phyloP scores from a whole-genome alignment of 2,329 filamentous ascomycete genomes.

The Macroventuria anomochaeta region DNA sequence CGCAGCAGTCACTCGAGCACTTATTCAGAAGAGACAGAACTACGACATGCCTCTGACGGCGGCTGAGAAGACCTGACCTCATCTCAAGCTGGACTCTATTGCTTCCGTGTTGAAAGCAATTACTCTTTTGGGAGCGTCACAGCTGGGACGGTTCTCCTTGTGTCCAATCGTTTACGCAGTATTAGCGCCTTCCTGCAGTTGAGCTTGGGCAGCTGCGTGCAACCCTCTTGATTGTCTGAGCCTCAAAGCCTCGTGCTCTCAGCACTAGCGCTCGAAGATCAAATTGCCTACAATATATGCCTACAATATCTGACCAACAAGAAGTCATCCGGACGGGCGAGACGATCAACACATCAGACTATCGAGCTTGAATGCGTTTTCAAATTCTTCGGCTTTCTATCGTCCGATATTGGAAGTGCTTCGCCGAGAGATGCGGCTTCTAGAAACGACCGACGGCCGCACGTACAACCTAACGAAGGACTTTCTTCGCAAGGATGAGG shows the following conservation, averaged over 20 bases:
- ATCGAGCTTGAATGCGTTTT: no score
- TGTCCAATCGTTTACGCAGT: slow-evolving; percentile 6
- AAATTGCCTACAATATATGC: not conserved
- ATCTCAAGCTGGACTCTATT: not conserved
- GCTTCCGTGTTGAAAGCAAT: not conserved
- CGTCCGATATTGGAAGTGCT: not conserved
- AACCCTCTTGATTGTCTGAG: not conserved
- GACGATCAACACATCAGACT: no score
- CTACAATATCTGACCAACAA: no score
- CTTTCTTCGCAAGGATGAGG: not conserved
- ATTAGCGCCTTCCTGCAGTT: slow-evolving; percentile 6
- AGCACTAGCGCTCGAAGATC: not conserved
- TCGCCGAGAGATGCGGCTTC: slow-evolving; percentile 15
- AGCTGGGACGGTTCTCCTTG: not conserved
- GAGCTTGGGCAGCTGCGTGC: not conserved
- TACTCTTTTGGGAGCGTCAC: not conserved
- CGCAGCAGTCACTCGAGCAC: not conserved
- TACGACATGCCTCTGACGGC: not conserved
- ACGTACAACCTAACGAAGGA: slow-evolving; percentile 13
- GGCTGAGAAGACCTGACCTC: not conserved
- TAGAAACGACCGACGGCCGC: slow-evolving; percentile 14
- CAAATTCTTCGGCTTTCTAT: not conserved
- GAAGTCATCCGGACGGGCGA: no score
- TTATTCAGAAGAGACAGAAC: no score
- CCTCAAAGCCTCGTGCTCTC: not conserved